phyloP scores from a whole-genome alignment of 1,139 yeast genomes.

The Nematodospora anomalae region DNA sequence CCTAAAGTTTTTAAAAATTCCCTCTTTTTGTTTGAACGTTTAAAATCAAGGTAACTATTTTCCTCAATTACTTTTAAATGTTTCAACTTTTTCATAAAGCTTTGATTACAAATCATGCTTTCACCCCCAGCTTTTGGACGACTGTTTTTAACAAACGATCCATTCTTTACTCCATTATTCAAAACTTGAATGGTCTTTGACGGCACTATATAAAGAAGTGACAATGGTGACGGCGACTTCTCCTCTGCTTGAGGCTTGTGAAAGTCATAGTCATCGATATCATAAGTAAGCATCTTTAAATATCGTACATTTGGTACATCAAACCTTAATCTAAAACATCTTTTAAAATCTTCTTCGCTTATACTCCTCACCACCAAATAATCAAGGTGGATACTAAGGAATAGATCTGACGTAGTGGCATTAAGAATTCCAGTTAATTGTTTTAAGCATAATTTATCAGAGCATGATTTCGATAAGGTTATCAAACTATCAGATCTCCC shows the following conservation, averaged over 20 bases:
- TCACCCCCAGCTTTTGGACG: slow-evolving; percentile 50
- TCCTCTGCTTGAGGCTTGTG: slow-evolving; percentile 19
- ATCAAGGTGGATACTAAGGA: slow-evolving; percentile 41
- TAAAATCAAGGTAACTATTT: slow-evolving; percentile 29
- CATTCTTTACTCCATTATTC: slow-evolving; percentile 56
- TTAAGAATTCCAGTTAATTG: slow-evolving; percentile 65
- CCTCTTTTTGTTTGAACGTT: slow-evolving; percentile 23
- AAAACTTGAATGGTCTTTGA: slow-evolving; percentile 38
- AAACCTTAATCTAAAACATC: slow-evolving; percentile 53
- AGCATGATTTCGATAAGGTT: slow-evolving; percentile 79
- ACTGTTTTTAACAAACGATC: slow-evolving; percentile 44
- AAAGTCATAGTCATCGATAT: slow-evolving; percentile 25
- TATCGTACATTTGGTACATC: slow-evolving; percentile 15
- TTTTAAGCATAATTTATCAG: slow-evolving; percentile 72
- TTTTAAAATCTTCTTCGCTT: slow-evolving; percentile 35
- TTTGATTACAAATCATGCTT: slow-evolving; percentile 37
- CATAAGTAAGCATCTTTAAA: slow-evolving; percentile 24
- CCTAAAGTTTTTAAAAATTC: slow-evolving; percentile 25
- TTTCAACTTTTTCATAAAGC: slow-evolving; percentile 20
- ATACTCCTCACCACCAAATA: slow-evolving; percentile 50
- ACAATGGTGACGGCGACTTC: slow-evolving; percentile 35
- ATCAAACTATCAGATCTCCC: slow-evolving; percentile 76
- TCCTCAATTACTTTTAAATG: slow-evolving; percentile 1
- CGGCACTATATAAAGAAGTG: slow-evolving; percentile 34
- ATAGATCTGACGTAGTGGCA: slow-evolving; percentile 47